Evolutionary conservation across 768 basidiomycete genomes (phyloP).

Genomic region (Pleurotus djamor): DNA sequence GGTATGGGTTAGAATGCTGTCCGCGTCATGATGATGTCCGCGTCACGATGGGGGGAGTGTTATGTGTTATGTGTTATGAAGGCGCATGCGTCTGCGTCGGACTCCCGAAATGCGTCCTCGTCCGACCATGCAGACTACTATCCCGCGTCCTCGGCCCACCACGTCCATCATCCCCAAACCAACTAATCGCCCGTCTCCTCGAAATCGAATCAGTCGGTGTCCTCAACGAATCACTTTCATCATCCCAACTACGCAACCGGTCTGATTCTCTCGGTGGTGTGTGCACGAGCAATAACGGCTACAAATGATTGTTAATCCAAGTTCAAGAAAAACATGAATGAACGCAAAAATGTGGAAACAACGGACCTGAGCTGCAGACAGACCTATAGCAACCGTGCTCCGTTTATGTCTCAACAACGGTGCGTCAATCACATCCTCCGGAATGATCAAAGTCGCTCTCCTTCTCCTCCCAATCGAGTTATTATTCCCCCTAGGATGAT

Average conservation of each 20-base stretch:
- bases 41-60: too few species aligned
- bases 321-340: too few species aligned
- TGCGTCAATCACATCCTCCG: constrained; percentile 39
- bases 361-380: constrained; percentile 73
- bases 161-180: constrained; percentile 33
- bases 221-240: constrained; percentile 28
- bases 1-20: too few species aligned
- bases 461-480: constrained; percentile 25
- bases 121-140: constrained; percentile 2
- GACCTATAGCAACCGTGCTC: constrained; percentile 60
- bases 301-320: constrained; percentile 5
- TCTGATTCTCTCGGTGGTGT: constrained; percentile 55
- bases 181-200: constrained; percentile 38
- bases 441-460: constrained; percentile 44
- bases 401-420: constrained; percentile 49
- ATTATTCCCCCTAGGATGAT: background rate
- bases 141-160: constrained; percentile 15
- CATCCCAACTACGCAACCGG: constrained; percentile 19
- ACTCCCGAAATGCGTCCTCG: background rate
- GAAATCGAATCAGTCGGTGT: constrained; percentile 24
- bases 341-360: background rate
- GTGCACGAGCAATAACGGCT: constrained; percentile 67
- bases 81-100: background rate
- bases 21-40: too few species aligned
- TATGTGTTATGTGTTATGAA: background rate